Evolutionary conservation across 805 yeast genomes (phyloP), one percentile per base, ranked within the genome.

Genomic region (Tetrapisispora nanseiensis): DNA sequence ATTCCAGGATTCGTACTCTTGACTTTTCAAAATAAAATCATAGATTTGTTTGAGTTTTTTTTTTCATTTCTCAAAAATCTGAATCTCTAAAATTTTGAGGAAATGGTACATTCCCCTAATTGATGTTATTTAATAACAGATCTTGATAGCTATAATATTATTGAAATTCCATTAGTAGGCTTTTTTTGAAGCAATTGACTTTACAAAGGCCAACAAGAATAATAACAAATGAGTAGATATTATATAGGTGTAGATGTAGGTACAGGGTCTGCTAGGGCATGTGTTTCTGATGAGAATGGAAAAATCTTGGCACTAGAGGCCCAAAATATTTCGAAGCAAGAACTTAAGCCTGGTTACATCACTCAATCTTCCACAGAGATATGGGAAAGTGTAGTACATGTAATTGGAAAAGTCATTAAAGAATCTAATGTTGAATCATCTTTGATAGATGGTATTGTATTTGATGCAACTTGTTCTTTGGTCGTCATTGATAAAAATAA

Each of bases 201-300:
- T n/a, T n/a, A n/a, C n/a, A n/a, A n/a, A n/a, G n/a, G n/a, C n/a
- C n/a, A n/a, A n/a, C n/a, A n/a, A n/a, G n/a, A n/a, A n/a, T n/a
- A n/a, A n/a, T n/a, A n/a, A n/a, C n/a, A n/a, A n/a, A n/a, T n/a
- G 15, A 37, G 29, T 33, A 22, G 56, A 20, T 67, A 64, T 61
- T 85, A 78, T 55, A 75, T 86, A 42, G 95, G 95, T 41, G 87
- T 86, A 7, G 95, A 86, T 57, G 94, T 92, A 21, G 98, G 98
- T n/a, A 89, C 97, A 0, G 98, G 97, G 13, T 84, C 95, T 2
- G 97, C 96, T 6, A 72, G 98, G 49, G 97, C 97, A 5, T 90
- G 95, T 54, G 69, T 92, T 13, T 85, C 90, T 48, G 92, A 89
- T 61, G 75, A 78, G 53, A 68, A 73, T 33, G 97, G 97, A 38